phyloP scores from a whole-genome alignment of 2,329 filamentous ascomycete species.

The Elsinoe fawcettii region DNA sequence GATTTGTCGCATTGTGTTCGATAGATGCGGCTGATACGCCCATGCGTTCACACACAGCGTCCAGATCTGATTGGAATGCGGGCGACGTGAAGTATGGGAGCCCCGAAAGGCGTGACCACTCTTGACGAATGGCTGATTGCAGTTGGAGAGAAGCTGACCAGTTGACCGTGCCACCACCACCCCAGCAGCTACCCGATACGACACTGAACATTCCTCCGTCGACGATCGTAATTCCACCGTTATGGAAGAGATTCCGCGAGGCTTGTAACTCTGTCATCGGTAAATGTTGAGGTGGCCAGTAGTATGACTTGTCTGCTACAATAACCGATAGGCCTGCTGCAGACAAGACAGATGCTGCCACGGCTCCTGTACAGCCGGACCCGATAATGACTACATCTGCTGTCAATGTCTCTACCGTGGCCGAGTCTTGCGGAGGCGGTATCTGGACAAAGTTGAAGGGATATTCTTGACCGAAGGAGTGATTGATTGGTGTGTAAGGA shows the following conservation, averaged over 20 bases:
- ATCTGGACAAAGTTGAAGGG: constrained; percentile 58
- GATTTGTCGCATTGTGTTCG: constrained; percentile 66
- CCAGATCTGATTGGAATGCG: constrained; percentile 70
- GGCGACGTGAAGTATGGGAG: constrained; percentile 65
- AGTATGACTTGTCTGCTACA: constrained; percentile 75
- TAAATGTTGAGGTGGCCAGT: constrained; percentile 63
- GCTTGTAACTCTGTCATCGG: constrained; percentile 63
- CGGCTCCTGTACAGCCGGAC: constrained; percentile 77
- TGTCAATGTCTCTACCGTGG: constrained; percentile 53
- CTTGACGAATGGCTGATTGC: constrained; percentile 66
- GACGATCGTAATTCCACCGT: constrained; percentile 51
- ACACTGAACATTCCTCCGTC: constrained; percentile 47
- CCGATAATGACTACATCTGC: constrained; percentile 75
- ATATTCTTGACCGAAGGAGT: constrained; percentile 39
- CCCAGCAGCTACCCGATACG: constrained; percentile 65
- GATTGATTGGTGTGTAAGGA: constrained; percentile 47
- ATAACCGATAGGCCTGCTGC: constrained; percentile 68
- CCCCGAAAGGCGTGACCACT: constrained; percentile 59
- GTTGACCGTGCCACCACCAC: constrained; percentile 81
- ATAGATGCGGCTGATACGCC: constrained; percentile 61
- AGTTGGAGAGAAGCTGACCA: constrained; percentile 66
- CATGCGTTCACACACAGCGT: constrained; percentile 71
- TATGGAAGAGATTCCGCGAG: constrained; percentile 59
- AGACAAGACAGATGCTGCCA: constrained; percentile 71
- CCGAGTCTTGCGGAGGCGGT: constrained; percentile 42